phyloP scores from a whole-genome alignment of 148 eudicot genomes.

The Rhododendron ferrugineum region DNA sequence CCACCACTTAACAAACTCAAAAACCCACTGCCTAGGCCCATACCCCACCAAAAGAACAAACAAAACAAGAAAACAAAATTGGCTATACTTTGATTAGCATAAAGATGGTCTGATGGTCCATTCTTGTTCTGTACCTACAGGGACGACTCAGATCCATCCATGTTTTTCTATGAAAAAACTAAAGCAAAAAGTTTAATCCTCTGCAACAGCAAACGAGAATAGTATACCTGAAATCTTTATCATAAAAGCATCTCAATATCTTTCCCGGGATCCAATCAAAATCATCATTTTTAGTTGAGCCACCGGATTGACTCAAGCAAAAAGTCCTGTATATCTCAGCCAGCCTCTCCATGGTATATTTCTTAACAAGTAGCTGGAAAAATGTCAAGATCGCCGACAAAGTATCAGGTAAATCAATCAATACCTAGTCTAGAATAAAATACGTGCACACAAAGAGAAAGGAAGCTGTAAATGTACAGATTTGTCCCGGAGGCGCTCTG shows the following conservation, averaged over 20 bases:
- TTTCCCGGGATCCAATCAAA: slow-evolving; percentile 94
- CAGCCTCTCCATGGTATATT: slow-evolving; percentile 82
- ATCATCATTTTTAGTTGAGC: slow-evolving; percentile 27
- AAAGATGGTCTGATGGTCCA: background rate
- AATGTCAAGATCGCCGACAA: slow-evolving; percentile 13
- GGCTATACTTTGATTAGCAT: background rate
- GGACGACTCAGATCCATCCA: background rate
- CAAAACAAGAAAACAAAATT: background rate
- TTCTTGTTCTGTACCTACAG: background rate
- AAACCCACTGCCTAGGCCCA: background rate
- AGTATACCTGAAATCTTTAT: slow-evolving; percentile 85
- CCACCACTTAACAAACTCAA: background rate
- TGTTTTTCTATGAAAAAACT: background rate
- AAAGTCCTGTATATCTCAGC: slow-evolving; percentile 65
- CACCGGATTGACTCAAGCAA: slow-evolving; percentile 44
- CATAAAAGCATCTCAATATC: slow-evolving; percentile 86
- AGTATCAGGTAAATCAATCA: background rate
- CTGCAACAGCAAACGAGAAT: background rate
- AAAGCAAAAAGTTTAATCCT: background rate
- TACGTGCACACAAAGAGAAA: background rate
- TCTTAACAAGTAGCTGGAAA: slow-evolving; percentile 79
- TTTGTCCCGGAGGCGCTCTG: slow-evolving; percentile 94
- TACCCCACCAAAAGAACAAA: background rate
- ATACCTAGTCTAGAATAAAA: background rate
- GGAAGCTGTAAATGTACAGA: slow-evolving; percentile 41